phyloP scores from a whole-genome alignment of 2,329 filamentous ascomycete genomes.

The Botrytis medusae region DNA sequence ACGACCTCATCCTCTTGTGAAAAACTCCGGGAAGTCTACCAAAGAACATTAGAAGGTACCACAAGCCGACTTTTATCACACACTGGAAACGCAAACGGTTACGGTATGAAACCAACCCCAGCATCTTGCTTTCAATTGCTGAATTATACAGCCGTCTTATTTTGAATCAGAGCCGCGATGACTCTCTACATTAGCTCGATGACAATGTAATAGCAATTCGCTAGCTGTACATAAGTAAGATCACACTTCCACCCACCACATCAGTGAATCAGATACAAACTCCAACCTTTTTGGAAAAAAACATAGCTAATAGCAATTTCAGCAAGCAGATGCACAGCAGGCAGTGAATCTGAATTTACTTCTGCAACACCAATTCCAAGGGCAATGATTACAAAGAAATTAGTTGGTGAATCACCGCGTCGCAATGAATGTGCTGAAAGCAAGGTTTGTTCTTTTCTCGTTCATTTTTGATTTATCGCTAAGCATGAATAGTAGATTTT shows the following conservation, averaged over 20 bases:
- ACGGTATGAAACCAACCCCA: not conserved
- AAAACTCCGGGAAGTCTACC: not conserved
- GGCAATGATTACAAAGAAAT: not conserved
- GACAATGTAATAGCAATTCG: not conserved
- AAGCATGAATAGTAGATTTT: not conserved
- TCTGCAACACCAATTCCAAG: not conserved
- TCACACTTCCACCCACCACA: too few species aligned
- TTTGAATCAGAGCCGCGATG: not conserved
- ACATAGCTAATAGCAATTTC: not conserved
- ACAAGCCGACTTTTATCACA: not conserved
- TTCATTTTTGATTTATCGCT: not conserved
- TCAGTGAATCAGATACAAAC: not conserved
- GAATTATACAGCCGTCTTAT: not conserved
- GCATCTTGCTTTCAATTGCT: not conserved
- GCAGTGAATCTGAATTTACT: not conserved
- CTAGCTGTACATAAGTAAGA: not conserved
- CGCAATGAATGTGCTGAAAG: too few species aligned
- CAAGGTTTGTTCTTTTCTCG: not conserved
- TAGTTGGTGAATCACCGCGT: not conserved
- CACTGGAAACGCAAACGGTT: not conserved
- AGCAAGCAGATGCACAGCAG: not conserved
- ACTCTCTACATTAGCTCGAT: not conserved
- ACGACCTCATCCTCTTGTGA: not conserved
- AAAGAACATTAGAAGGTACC: fast-evolving
- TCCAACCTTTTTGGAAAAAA: too few species aligned